These are phyloP conservation scores for Pterocarpus macrocarpus DNA, from an alignment of 306 rosid genomes.

Conservation along the genomic window DNA sequence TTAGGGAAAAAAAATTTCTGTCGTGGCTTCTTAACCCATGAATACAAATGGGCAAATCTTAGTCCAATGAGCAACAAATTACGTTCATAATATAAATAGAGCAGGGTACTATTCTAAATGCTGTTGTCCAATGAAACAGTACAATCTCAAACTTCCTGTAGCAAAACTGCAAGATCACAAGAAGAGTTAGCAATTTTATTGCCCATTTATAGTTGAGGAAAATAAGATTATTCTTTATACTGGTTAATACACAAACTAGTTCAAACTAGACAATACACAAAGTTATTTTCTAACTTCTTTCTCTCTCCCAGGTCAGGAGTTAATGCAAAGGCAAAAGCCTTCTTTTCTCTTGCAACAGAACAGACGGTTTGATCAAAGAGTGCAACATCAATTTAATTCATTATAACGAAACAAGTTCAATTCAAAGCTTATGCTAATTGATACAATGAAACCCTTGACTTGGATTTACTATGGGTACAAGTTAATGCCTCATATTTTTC, in stretches of 20 bases:
- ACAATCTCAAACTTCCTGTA: background rate
- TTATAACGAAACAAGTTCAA: background rate
- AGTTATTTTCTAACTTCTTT: too few relatives aligned
- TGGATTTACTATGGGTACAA: background rate
- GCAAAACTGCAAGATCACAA: constrained; percentile 24
- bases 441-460: background rate
- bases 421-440: background rate
- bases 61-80: constrained; percentile 13
- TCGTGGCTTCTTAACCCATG: constrained; percentile 2
- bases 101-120: background rate
- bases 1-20: background rate
- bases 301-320: too few relatives aligned
- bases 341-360: too few relatives aligned
- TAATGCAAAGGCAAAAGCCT: too few relatives aligned
- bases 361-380: too few relatives aligned
- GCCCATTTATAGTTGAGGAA: background rate
- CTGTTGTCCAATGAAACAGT: constrained; percentile 21
- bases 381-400: background rate
- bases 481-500: background rate
- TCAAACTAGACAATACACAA: background rate
- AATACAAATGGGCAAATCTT: constrained; percentile 6
- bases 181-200: constrained; percentile 1
- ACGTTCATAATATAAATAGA: constrained; percentile 25
- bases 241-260: background rate
- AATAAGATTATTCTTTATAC: background rate